Conservation (phyloP, 768 basidiomycete genomes). For the Amanita fuliginea region DNA sequence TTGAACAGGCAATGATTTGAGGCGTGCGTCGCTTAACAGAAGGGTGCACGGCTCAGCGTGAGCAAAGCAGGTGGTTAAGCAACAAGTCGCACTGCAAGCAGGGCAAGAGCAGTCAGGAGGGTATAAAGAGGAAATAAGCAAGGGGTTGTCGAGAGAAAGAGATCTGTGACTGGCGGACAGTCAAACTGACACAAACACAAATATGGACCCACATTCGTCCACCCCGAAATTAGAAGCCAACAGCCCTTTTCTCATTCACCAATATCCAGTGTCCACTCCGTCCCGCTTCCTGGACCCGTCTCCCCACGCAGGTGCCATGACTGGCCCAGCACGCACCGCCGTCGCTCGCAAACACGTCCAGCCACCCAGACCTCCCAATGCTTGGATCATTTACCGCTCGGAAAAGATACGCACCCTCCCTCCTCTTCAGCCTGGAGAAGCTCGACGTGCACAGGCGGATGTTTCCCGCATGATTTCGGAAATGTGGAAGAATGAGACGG, state of each 20-base stretch:
- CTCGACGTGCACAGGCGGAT: conserved; percentile 41
- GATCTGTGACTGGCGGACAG: not conserved
- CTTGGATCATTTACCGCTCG: conserved; percentile 76
- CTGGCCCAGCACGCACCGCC: conserved; percentile 13
- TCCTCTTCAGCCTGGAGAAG: conserved; percentile 19
- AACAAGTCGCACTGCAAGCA: not conserved
- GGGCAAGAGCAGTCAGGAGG: not conserved
- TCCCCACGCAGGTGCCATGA: conserved; percentile 9
- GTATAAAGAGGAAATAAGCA: not conserved
- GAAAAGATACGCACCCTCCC: conserved; percentile 38
- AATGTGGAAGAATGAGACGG: conserved; percentile 52
- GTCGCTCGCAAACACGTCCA: conserved; percentile 13
- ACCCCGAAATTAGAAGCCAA: conserved; percentile 9
- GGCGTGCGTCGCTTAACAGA: not conserved
- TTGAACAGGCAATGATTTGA: not conserved
- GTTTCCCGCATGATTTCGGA: conserved; percentile 53
- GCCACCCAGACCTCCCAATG: conserved; percentile 64
- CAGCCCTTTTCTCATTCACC: conserved; percentile 9
- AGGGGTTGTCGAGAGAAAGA: not conserved
- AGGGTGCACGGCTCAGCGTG: not conserved
- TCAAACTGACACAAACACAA: conserved; percentile 12
- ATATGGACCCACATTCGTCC: conserved; percentile 20
- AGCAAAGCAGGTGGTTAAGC: too few species aligned
- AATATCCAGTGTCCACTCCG: conserved; percentile 3
- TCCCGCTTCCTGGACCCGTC: not conserved